A percentile compares a stretch with the other conserved stretches of the same genome.
Conservation (phyloP, 148 eudicot species). For the Nyssa sinensis region DNA sequence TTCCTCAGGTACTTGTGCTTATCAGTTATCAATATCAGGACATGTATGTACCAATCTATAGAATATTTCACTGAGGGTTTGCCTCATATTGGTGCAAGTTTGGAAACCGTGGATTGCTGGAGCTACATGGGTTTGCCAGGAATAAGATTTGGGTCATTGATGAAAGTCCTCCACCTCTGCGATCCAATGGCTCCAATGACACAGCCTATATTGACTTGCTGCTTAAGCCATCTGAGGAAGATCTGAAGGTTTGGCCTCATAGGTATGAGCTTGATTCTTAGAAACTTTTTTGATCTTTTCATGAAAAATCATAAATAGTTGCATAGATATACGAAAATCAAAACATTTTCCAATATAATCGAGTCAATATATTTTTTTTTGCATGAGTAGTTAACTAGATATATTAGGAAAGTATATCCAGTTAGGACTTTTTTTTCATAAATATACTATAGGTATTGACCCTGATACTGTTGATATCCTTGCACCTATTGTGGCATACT, state of each 20-base stretch:
- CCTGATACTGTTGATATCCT: not conserved
- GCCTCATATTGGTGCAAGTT: slow-evolving; percentile 45
- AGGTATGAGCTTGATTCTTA: slow-evolving; percentile 31
- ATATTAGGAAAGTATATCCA: not conserved
- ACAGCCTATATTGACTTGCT: slow-evolving; percentile 80
- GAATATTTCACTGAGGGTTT: not conserved
- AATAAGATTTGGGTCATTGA: slow-evolving; percentile 75
- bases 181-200: slow-evolving; percentile 49
- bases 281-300: not conserved
- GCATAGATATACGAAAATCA: not conserved
- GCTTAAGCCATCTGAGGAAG: slow-evolving; percentile 75
- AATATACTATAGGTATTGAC: no score
- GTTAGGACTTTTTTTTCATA: not conserved
- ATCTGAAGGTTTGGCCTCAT: slow-evolving; percentile 85
- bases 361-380: not conserved
- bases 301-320: not conserved
- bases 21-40: not conserved
- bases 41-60: not conserved
- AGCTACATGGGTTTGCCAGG: slow-evolving; percentile 91
- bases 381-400: not conserved
- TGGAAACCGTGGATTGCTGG: slow-evolving; percentile 75
- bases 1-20: slow-evolving; percentile 70
- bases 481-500: not conserved
- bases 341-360: not conserved
- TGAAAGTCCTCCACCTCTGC: slow-evolving; percentile 70